Evolutionary conservation across 148 eudicot genomes (phyloP), one percentile per base, ranked within the genome.

Genomic region (Chenopodium berlandieri): DNA sequence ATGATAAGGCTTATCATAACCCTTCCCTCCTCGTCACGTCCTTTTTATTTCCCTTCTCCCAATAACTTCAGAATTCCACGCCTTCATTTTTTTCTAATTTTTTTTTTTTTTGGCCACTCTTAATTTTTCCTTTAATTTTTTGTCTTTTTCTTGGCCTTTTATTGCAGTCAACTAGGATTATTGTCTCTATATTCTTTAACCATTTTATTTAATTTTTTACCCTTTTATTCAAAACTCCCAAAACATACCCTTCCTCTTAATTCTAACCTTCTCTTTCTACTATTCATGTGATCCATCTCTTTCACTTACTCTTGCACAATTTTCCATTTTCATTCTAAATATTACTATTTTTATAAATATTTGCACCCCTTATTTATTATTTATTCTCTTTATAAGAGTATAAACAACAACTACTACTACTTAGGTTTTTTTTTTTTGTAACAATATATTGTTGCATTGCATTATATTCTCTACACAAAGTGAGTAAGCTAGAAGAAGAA

Each of bases 1-100:
- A 71, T 71, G 68, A 82, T 78, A 82, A 82, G 79, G 85, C 89
- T 87, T 90, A 86, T 89, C 82, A 91, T 87, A 87, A 81, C 82
- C 78, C 80, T 68, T 37, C 54, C 74, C 92, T 89, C 81, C 90
- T 86, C 84, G 97, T 91, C 90, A 89, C 85, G 94, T 93, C 97
- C 80, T 82, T 93, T 86, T 91, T 76, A 12, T 22, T 75, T 73
- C 90, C 62, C 91, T 40, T 50, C 78, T 90, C 85, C 90, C 97
- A 75, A 91, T 82, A 86, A 85, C 84, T 84, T 90, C 91, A 89
- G 90, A 90, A 90, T 92, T 92, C 91, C 93, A 89, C 92, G 91
- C 96, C 83, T 86, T 68, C 80, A 25, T 46, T 47, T 16, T 34
- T 48, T 14, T 12, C 60, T 22, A 37, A 50, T 60, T 52, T 67